These are phyloP conservation scores for Aspergillus sp. DNA, from an alignment of 2,329 filamentous ascomycete genomes.

Conservation along the genomic window DNA sequence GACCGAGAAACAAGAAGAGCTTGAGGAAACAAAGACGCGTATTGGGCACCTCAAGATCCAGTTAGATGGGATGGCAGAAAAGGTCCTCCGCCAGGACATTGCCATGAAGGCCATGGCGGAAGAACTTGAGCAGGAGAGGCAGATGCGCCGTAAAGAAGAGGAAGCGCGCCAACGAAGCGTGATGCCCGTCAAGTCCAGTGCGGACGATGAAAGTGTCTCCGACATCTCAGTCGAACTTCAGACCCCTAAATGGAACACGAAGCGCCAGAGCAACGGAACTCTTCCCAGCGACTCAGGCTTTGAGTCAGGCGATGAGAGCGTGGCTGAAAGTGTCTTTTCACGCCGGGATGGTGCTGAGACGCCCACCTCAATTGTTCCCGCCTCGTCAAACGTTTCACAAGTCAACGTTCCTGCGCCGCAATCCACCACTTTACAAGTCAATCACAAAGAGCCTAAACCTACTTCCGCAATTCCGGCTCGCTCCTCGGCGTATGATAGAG, in stretches of 20 bases:
- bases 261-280: slow-evolving; percentile 41
- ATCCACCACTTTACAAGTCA: slow-evolving; percentile 32
- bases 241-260: slow-evolving; percentile 32
- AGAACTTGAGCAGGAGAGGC: slow-evolving; percentile 48
- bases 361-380: slow-evolving; percentile 38
- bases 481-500: slow-evolving; percentile 43
- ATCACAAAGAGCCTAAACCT: slow-evolving; percentile 30
- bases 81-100: slow-evolving; percentile 56
- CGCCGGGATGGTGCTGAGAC: slow-evolving; percentile 36
- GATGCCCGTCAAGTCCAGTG: slow-evolving; percentile 29
- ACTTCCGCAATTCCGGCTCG: slow-evolving; percentile 21
- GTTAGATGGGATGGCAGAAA: slow-evolving; percentile 59
- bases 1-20: slow-evolving; percentile 59
- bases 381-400: slow-evolving; percentile 38
- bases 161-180: slow-evolving; percentile 38
- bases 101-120: slow-evolving; percentile 54
- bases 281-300: slow-evolving; percentile 58
- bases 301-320: slow-evolving; percentile 58
- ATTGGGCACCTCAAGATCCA: slow-evolving; percentile 60
- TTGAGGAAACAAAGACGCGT: slow-evolving; percentile 60
- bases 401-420: slow-evolving; percentile 31
- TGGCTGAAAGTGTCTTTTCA: slow-evolving; percentile 50
- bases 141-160: slow-evolving; percentile 39
- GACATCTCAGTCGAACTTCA: slow-evolving; percentile 35
- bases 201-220: slow-evolving; percentile 35